Base-by-base conservation (phyloP, 1,284 basidiomycete species). In the Ceratobasidium sp. region DNA sequence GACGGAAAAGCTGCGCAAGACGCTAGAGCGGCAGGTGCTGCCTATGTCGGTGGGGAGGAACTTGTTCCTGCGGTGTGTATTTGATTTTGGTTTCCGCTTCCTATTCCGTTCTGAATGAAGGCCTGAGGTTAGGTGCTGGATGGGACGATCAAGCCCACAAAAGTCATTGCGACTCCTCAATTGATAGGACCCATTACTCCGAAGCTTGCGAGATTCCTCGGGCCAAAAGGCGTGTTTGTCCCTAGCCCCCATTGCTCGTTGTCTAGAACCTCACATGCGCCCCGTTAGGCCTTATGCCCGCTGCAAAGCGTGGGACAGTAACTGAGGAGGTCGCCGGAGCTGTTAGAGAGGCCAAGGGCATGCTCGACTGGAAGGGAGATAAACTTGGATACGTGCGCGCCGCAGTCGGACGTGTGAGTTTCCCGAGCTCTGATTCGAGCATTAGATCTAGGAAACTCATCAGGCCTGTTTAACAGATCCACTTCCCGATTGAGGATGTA, bases 321-420 rank as follows among this genome's bases (percentile, higher is more conserved):
- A 93, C 93, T 0, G 91, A 94, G 69, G 93, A 97, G 73, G 85
- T 97, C 72, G 89, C 84, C 16, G 88, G 89, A 16, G 94, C 92
- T 73, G 90, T 99, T 73, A 85, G 88, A 76, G 88, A 90, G 73
- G 86, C 97, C 32, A 88, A 89, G 69, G 93, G 93, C 12, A 91
- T 90, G 12, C 89, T 91, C 72, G 95, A 98, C 79, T 99, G 96
- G 96, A 92, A 90, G 80, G 93, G 94, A 12, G 95, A 98, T 82
- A 91, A 92, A 79, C 82, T 86, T 36, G 96, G 96, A 16, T 90
- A 91, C 30, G 94, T 98, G 71, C 88, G 93, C 59, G 87, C 91
- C 73, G 87, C 93, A 28, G 89, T 94, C 78, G 91, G 86, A 21
- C 88, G 86, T 80, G 92, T 89, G 75, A 76, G 81, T 78, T 74